Percentiles rank a stretch among this genome's conserved stretches.
phyloP scores from a whole-genome alignment of 192 early-diverging fungal genomes.

The Gaertneriomyces sp. region DNA sequence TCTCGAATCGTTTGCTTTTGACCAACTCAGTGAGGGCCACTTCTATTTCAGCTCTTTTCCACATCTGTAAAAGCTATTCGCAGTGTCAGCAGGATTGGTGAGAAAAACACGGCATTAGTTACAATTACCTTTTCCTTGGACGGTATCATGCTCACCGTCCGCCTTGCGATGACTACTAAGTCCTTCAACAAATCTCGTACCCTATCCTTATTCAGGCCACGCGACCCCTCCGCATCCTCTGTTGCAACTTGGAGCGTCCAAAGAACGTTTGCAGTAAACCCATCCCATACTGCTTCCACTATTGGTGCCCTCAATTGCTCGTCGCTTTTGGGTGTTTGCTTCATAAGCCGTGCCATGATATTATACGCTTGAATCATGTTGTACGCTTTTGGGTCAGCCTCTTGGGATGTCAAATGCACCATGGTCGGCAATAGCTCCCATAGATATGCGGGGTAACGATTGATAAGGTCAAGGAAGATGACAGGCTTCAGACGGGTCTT shows the following conservation, averaged over 20 bases:
- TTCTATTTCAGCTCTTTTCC: conserved; percentile 13
- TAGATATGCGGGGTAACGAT: conserved; percentile 54
- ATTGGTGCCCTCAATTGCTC: conserved; percentile 1
- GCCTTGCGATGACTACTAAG: conserved; percentile 23
- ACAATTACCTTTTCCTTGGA: conserved; percentile 20
- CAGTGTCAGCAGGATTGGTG: background rate
- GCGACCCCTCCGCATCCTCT: conserved; percentile 11
- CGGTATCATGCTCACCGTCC: conserved; percentile 23
- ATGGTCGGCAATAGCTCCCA: conserved; percentile 61
- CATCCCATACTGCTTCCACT: background rate
- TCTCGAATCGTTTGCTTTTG: conserved; percentile 4
- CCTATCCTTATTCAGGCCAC: conserved; percentile 29
- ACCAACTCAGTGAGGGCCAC: background rate
- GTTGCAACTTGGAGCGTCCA: conserved; percentile 8
- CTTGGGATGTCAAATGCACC: conserved; percentile 25
- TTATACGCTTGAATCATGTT: conserved; percentile 26
- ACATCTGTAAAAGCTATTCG: conserved; percentile 9
- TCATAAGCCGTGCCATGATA: conserved; percentile 27
- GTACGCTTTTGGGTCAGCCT: conserved; percentile 13
- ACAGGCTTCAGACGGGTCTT: conserved; percentile 64
- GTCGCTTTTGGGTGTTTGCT: conserved; percentile 24
- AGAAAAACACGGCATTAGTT: background rate
- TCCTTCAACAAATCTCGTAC: conserved; percentile 38
- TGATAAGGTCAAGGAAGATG: conserved; percentile 65
- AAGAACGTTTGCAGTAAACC: conserved; percentile 16